Evolutionary conservation across 1,284 basidiomycete species (phyloP), one percentile per base, ranked within the genome.

Genomic region (Naganishia liquefaciens): DNA sequence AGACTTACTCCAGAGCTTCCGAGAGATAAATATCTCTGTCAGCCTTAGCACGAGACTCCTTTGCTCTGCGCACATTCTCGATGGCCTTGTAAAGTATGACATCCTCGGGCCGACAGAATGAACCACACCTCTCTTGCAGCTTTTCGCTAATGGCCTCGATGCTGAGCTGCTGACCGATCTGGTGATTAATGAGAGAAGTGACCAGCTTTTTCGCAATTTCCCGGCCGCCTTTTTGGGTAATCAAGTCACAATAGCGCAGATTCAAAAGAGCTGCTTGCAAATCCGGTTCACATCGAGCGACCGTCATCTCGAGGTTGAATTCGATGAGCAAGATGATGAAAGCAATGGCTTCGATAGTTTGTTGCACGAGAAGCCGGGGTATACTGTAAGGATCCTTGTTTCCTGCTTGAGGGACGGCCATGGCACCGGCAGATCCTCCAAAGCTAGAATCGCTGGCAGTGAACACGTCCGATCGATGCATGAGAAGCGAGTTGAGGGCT

Each of bases 31-130:
- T 87, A 64, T 87, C 85, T 62, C 87, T 84, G 76, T 95, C 92
- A 2, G 80, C 76, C 4, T 83, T 82, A 73, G 87, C 89, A 54
- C 84, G 82, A 17, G 89, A 87, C 75, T 94, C 91, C 53, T 89
- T 87, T 27, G 96, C 93, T 71, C 90, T 89, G 7, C 93, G 88
- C 50, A 97, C 84, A 70, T 89, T 91, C 79, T 99, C 96, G 74
- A 92, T 89, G 0, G 95, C 95, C 89, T 99, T 99, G 83, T 99
- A 98, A 54, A 97, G 81, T 82, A 97, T 90, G 49, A 99, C 96
- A 79, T 99, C 96, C 74, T 97, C 96, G 0, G 95, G 89, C 72
- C 92, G 94, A 79, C 94, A 98, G 84, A 99, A 99, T 21, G 91
- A 91, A 0, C 93, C 94, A 73, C 96, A 99, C 73, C 93, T 85